phyloP scores from a whole-genome alignment of 768 basidiomycete genomes.

The Pleurotus salmoneostramineus region DNA sequence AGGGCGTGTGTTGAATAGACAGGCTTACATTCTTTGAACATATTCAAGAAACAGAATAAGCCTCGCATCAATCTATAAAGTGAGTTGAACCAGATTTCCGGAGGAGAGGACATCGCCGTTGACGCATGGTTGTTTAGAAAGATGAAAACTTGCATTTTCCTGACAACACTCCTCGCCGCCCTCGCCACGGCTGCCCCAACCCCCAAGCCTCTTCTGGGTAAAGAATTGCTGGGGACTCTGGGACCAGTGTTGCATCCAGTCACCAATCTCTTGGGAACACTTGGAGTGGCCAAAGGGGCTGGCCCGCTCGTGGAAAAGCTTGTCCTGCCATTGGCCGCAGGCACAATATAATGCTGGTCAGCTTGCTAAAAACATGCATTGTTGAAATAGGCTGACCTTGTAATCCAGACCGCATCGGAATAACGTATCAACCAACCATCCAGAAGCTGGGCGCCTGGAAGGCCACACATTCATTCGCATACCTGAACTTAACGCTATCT shows the following conservation, averaged over 20 bases:
- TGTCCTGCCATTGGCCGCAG: background rate
- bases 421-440: background rate
- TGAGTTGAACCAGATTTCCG: background rate
- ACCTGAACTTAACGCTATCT: background rate
- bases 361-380: background rate
- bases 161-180: background rate
- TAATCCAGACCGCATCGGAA: background rate
- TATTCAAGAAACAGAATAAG: background rate
- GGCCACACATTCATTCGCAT: background rate
- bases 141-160: background rate
- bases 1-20: constrained; percentile 4
- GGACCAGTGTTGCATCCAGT: background rate
- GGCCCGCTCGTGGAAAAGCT: background rate
- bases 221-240: background rate
- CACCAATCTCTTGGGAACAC: background rate
- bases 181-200: background rate
- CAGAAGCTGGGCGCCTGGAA: background rate
- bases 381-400: background rate
- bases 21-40: background rate
- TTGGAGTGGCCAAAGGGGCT: background rate
- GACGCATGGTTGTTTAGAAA: background rate
- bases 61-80: background rate
- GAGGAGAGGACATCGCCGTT: background rate
- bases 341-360: background rate
- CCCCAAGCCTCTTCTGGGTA: background rate